These are phyloP conservation scores for Gnomoniopsis smithogilvyi DNA, from an alignment of 2,329 filamentous ascomycete genomes.

Conservation along the genomic window DNA sequence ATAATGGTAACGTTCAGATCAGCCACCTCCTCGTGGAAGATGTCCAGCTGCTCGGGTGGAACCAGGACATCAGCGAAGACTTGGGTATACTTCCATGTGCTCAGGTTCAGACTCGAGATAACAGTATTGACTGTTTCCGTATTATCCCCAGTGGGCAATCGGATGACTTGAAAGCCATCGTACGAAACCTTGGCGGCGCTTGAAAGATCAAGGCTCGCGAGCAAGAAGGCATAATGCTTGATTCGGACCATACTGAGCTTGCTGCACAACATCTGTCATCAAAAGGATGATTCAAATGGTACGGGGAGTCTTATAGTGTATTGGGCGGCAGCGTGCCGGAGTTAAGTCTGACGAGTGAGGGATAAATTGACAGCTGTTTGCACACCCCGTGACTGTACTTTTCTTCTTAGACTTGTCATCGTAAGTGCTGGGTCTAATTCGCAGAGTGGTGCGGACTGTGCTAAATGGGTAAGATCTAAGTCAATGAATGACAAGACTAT, in stretches of 20 bases:
- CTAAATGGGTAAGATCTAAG: too few species aligned
- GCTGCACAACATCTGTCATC: too few species aligned
- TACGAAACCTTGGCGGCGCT: slow-evolving; percentile 30
- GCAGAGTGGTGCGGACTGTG: too few species aligned
- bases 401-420: too few species aligned
- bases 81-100: slow-evolving; percentile 35
- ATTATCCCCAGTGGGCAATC: slow-evolving; percentile 34
- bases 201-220: neutral
- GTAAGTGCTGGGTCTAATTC: too few species aligned
- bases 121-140: slow-evolving; percentile 31
- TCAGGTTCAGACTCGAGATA: slow-evolving; percentile 31
- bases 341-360: too few species aligned
- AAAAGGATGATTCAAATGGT: too few species aligned
- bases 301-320: too few species aligned
- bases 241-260: neutral
- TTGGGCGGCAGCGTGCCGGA: too few species aligned
- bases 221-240: neutral
- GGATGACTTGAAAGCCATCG: slow-evolving; percentile 42
- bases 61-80: slow-evolving; percentile 39
- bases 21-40: slow-evolving; percentile 29
- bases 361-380: too few species aligned
- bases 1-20: slow-evolving; percentile 32
- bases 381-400: too few species aligned
- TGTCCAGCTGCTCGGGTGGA: slow-evolving; percentile 29
- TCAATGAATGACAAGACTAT: too few species aligned